Evolutionary conservation across 352 stramenopile species (phyloP), one percentile per base, ranked within the genome.

Genomic region (Hyaloperonospora arabidopsidis): DNA sequence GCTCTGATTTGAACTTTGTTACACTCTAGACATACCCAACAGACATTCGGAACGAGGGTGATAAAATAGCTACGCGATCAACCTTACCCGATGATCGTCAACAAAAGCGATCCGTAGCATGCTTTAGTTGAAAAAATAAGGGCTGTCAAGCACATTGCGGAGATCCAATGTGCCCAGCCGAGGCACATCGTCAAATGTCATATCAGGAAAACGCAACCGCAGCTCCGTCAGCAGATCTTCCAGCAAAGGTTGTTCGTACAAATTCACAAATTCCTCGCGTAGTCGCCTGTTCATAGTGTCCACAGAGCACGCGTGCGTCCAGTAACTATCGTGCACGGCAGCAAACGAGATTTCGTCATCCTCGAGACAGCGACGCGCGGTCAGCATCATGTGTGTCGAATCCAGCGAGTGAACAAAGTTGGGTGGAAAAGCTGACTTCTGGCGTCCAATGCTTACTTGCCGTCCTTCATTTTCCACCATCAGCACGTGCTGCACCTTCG

Each of bases 361-460:
- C 36, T 87, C 79, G 1, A 92, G 63, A 75, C 98, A 98, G 54
- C 96, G 90, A 12, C 95, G 69, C 11, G 94, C 91, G 29, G 97
- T 99, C 79, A 99, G 84, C 49, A 99, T 81, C 97, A 99, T 99
- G 76, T 99, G 97, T 13, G 96, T 98, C 38, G 95, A 98, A 68
- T 99, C 97, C 15, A 99, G 74, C 11, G 96, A 99, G 72, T 99
- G 97, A 14, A 99, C 93, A 70, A 97, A 99, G 70, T 99, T 99
- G 12, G 97, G 97, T 55, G 97, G 97, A 70, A 99, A 99, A 15
- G 96, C 95, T 17, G 89, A 90, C 45, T 95, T 97, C 70, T 99
- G 97, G 1, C 78, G 79, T 6, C 78, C 80, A 23, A 73, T 79
- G 49, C 76, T 89, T 36, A 90, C 79, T 0, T 72, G 65, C 11